Evolutionary conservation across 129 eudicot genomes (phyloP), one percentile per base, ranked within the genome.

Genomic region (Centella asiatica): DNA sequence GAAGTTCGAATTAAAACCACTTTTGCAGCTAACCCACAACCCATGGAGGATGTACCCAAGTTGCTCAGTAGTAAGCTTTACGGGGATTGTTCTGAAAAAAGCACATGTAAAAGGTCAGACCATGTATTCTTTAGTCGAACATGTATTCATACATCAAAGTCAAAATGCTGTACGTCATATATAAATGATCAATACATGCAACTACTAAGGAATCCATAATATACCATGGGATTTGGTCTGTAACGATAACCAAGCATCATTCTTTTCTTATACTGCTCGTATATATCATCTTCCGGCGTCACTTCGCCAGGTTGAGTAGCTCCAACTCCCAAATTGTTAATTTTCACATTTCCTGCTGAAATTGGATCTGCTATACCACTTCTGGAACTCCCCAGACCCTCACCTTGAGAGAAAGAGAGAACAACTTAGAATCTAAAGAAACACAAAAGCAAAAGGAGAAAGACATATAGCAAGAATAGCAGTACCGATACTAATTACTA

Each of bases 241-340:
- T 81, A 61, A 40, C 73, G 72, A 44, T 85, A 85, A 37, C 94
- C 94, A 12, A 85, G 88, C 94, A 85, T 85, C 94, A 85, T 85
- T 5, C 88, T 83, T 69, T 85, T 85, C 80, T 85, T 85, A 51
- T 85, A 85, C 77, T 85, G 94, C 71, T 85, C 94, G 25, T 85
- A 85, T 27, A 85, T 85, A 71, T 85, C 94, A 58, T 85, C 94
- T 1, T 85, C 94, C 24, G 94, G 79, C 6, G 72, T 77, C 26
- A 85, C 94, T 57, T 85, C 88, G 19, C 94, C 94, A 6, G 94
- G 94, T 42, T 83, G 77, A 17, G 68, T 61, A 60, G 94, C 94
- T 42, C 94, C 94, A 27, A 85, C 94, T 27, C 94, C 94, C 72
- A 85, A 63, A 74, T 85, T 61, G 69, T 85, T 75, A 18, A 69